phyloP scores from a whole-genome alignment of 768 basidiomycete species.

The Leccinum barrowsii region DNA sequence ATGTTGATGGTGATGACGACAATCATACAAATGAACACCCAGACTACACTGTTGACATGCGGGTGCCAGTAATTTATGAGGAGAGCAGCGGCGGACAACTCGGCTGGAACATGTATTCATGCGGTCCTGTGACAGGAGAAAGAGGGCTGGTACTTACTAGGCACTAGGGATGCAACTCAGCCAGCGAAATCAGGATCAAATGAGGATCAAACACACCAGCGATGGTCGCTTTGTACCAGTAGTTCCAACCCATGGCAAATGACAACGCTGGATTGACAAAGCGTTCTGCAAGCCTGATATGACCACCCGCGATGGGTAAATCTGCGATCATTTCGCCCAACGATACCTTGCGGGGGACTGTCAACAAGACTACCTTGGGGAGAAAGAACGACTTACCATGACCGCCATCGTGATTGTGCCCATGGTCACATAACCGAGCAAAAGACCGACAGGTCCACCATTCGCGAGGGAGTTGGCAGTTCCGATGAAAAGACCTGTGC shows the following conservation, averaged over 20 bases:
- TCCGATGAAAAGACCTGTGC: conserved; percentile 8
- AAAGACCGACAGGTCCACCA: conserved; percentile 42
- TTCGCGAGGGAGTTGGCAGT: conserved; percentile 20
- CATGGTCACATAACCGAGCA: conserved; percentile 37
- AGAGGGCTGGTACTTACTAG: not conserved
- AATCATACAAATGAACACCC: not conserved
- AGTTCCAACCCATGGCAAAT: conserved; percentile 52
- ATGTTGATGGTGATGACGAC: not conserved
- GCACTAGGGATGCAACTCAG: not conserved
- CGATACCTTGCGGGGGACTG: conserved; percentile 33
- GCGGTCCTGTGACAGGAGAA: not conserved
- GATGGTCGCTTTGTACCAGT: conserved; percentile 39
- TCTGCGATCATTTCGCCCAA: conserved; percentile 61
- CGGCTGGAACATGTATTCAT: not conserved
- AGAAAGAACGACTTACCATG: conserved; percentile 22
- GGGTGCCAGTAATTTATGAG: not conserved
- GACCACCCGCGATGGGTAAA: conserved; percentile 75
- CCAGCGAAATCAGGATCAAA: not conserved
- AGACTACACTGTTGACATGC: not conserved
- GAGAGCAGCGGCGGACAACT: not conserved
- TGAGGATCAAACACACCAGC: conserved; percentile 7
- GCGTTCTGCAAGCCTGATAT: conserved; percentile 77
- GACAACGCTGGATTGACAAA: conserved; percentile 78
- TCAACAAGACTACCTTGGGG: not conserved
- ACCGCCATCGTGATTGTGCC: conserved; percentile 32